Evolutionary conservation across 1,284 basidiomycete genomes (phyloP).

Genomic region (Thelephora terrestris): DNA sequence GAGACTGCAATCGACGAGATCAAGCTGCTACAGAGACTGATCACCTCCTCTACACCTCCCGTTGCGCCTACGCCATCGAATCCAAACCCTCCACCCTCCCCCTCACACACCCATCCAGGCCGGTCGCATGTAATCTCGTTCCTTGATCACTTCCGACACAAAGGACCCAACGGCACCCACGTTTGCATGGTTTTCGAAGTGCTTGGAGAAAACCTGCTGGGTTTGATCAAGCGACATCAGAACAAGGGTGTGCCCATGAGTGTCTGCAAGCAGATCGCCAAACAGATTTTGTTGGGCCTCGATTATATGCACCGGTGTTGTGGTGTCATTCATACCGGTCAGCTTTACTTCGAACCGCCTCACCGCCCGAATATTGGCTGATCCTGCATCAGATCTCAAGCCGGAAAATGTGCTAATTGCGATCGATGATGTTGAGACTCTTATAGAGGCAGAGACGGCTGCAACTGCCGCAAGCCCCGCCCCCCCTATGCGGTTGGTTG

Average conservation of each 20-base stretch:
- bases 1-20: slow-evolving; percentile 99
- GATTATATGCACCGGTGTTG: slow-evolving; percentile 98
- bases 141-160: slow-evolving; percentile 95
- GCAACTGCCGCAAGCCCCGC: slow-evolving; percentile 35
- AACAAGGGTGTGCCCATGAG: slow-evolving; percentile 92
- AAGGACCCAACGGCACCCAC: slow-evolving; percentile 93
- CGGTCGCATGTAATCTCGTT: slow-evolving; percentile 88
- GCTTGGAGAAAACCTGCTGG: slow-evolving; percentile 94
- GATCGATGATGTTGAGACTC: slow-evolving; percentile 94
- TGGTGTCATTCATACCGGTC: slow-evolving; percentile 86
- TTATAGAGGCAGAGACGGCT: slow-evolving; percentile 82
- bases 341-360: slow-evolving; percentile 17
- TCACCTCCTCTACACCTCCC: slow-evolving; percentile 74
- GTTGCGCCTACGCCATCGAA: slow-evolving; percentile 37
- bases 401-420: slow-evolving; percentile 97
- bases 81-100: slow-evolving; percentile 57
- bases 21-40: slow-evolving; percentile 92
- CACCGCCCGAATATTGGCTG: slow-evolving; percentile 5
- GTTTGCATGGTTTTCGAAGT: slow-evolving; percentile 99
- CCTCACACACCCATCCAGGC: slow-evolving; percentile 59
- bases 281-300: slow-evolving; percentile 89
- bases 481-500: slow-evolving; percentile 71
- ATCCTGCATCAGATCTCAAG: slow-evolving; percentile 64
- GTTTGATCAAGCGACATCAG: slow-evolving; percentile 93
- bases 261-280: slow-evolving; percentile 94